These are phyloP conservation scores for Hyaloscypha finlandica DNA, from an alignment of 495 filamentous ascomycete species.

Conservation along the genomic window DNA sequence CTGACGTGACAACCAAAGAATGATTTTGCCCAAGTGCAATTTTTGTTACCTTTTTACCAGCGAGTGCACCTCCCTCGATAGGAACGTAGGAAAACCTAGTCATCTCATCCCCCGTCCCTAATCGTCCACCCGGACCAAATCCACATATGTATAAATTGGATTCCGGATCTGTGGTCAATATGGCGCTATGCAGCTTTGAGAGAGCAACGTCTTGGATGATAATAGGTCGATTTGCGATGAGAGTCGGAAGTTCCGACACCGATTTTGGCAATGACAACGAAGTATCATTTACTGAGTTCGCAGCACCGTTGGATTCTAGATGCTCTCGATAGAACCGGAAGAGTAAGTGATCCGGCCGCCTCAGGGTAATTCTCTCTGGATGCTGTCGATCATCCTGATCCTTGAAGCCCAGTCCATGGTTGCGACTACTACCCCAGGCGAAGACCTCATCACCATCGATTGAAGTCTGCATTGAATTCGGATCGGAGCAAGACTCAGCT, in stretches of 20 bases:
- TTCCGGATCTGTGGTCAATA: conserved; percentile 86
- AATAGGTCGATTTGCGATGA: conserved; percentile 69
- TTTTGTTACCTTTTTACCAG: conserved; percentile 66
- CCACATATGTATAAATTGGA: conserved; percentile 93
- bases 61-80: conserved; percentile 70
- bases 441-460: conserved; percentile 80
- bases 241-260: conserved; percentile 60
- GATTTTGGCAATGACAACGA: conserved; percentile 35
- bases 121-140: conserved; percentile 84
- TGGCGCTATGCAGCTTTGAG: conserved; percentile 89
- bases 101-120: conserved; percentile 87
- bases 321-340: conserved; percentile 66
- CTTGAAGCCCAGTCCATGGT: conserved; percentile 86
- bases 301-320: conserved; percentile 36
- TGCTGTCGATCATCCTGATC: conserved; percentile 93
- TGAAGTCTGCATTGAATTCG: conserved; percentile 18
- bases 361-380: conserved; percentile 77
- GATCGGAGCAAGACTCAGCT: conserved; percentile 32
- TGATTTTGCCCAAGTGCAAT: conserved; percentile 90
- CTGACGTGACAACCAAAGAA: conserved; percentile 76
- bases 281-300: conserved; percentile 15
- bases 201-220: conserved; percentile 76
- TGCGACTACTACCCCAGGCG: conserved; percentile 93
- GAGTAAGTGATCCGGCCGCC: conserved; percentile 79
- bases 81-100: conserved; percentile 84